phyloP scores from a whole-genome alignment of 225 moss, liverwort and hornwort genomes.

The Pleurozium schreberi region DNA sequence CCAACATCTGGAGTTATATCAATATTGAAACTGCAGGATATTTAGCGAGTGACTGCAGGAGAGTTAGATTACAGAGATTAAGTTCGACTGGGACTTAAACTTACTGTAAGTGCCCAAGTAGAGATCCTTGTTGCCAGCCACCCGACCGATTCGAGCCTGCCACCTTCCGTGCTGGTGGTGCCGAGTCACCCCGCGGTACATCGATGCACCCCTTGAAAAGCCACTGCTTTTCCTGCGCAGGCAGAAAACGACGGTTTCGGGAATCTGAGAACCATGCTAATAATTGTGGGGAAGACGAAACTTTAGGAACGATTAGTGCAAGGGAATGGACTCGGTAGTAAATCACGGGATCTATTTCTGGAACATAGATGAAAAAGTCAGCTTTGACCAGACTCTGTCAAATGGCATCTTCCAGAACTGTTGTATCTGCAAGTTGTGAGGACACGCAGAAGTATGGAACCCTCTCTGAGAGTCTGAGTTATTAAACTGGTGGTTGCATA shows the following conservation, averaged over 20 bases:
- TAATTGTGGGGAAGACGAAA: background rate
- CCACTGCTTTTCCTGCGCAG: conserved; percentile 90
- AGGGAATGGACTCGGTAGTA: conserved; percentile 1
- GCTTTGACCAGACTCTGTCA: conserved; percentile 4
- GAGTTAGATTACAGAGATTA: background rate
- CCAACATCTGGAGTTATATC: background rate
- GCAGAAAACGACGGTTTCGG: background rate
- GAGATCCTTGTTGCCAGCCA: conserved; percentile 96
- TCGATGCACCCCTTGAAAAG: conserved; percentile 91
- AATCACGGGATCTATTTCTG: conserved; percentile 5
- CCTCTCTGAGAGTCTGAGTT: background rate
- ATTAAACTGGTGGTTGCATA: background rate
- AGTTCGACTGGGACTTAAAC: conserved; percentile 18
- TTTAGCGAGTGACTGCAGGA: background rate
- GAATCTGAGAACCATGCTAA: conserved; percentile 4
- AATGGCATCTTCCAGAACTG: conserved; percentile 7
- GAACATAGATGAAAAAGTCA: background rate
- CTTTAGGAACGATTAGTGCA: background rate
- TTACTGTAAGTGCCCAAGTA: conserved; percentile 96
- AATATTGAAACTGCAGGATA: background rate
- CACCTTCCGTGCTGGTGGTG: conserved; percentile 98
- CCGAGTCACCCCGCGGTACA: conserved; percentile 92
- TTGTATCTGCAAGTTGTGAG: background rate
- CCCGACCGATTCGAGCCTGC: conserved; percentile 95
- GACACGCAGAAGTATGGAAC: background rate